Base-by-base conservation (phyloP, 2,329 filamentous ascomycete genomes). In the Monosporascus sp. region DNA sequence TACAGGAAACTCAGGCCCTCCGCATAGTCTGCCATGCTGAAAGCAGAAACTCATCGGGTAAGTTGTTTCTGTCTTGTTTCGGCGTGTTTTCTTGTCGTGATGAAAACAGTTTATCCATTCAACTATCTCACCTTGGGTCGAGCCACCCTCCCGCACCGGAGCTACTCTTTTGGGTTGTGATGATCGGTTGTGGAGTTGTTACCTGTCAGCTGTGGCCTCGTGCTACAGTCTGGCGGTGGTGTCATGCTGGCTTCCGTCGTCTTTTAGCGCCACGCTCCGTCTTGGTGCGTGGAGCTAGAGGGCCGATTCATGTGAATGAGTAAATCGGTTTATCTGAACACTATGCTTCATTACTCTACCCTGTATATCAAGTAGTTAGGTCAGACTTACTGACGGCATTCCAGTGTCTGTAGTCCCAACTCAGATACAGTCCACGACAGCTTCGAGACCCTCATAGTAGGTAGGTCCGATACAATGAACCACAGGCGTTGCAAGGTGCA, bases 101-200 rank as follows among this genome's bases (percentile, higher is more conserved):
- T 83, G 80, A 83, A 73, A 78, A 61, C 68, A 84, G 84, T 83
- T 83, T 85, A 87, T 88, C 84, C 84, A 88, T 88, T 88, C 84
- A 80, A 85, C 82, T 79, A 87, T 76, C 70, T 78, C 79, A 76
- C 79, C 71, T 56, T 73, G 74, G 69, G 76, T 85, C 85, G 76
- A 87, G 84, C 81, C 80, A 83, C 81, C 75, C 87, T 89, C 79
- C 81, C 85, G 70, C 83, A 88, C 85, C 81, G 69, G 75, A 90
- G 83, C 65, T 60, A 69, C 63, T 67, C 70, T 64, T 60, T 63
- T 62, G 59, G 70, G 66, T 65, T 72, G 78, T 75, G 72, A 89
- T 77, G 86, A 89, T 72, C 68, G 79, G 86, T 89, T 85, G 86
- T 89, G 85, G 83, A 89, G 86, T 88, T 82, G 68, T 74, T 68